Base-by-base conservation (phyloP, 2,329 filamentous ascomycete species). In the Microcyclosporella mali region DNA sequence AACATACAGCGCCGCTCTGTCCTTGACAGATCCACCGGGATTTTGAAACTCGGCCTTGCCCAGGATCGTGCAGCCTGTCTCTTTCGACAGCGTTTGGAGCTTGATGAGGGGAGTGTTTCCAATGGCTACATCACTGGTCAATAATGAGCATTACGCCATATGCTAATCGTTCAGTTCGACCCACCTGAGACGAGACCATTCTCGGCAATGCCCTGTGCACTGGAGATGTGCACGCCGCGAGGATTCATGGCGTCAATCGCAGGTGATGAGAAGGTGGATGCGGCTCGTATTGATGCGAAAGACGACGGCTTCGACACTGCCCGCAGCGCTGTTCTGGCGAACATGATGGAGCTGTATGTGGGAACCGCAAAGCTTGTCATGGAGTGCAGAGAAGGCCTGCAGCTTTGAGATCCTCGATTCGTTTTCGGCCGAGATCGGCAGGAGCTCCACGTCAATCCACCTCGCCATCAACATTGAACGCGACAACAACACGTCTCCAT, bases 21-120 rank as follows among this genome's bases (percentile, higher is more conserved):
- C 92, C 71, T 98, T 98, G 65, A 98, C 84, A 41, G 84, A 89
- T 46, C 92, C 92, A 55, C 92, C 92, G 1, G 92, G 92, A 73
- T 98, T 98, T 75, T 94, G 92, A 71, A 98, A 98, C 66, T 98
- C 92, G 58, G 92, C 89, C 68, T 98, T 98, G 60, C 90, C 92
- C 31, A 97, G 81, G 45, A 98, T 74, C 57, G 94, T 85, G 75
- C 92, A 97, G 53, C 89, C 88, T 0, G 92, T 97, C 62, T 94
- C 78, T 47, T 87, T 81, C 31, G 90, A 97, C 55, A 97, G 81
- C 49, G 75, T 79, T 68, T 94, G 90, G 38, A 98, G 75, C 37
- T 85, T 83, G 66, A 98, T 94, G 41, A 98, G 78, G 1, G 92
- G 90, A 0, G 92, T 98, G 68, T 97, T 97, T 52, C 92, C 92